Evolutionary conservation across 371 early-diverging fungal species (phyloP).

Genomic region (Zychaea mexicana): DNA sequence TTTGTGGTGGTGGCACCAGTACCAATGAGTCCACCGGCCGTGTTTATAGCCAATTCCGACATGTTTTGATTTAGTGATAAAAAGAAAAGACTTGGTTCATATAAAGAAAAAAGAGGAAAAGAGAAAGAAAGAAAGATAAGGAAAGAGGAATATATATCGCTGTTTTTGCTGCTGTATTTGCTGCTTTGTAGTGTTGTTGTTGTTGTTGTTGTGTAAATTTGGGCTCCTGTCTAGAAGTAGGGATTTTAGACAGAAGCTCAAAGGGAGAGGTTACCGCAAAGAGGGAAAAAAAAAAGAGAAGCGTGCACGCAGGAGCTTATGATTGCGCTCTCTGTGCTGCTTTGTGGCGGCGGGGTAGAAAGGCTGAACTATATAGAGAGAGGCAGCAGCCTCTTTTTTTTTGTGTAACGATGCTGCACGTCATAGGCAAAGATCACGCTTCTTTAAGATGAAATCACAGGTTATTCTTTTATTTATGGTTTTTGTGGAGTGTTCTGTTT

Average conservation of each 20-base stretch:
- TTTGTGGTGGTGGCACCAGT: not conserved
- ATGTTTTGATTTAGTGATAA: too few relatives aligned
- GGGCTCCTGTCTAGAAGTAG: constrained; percentile 8
- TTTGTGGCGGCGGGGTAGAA: not conserved
- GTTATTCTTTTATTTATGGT: constrained; percentile 17
- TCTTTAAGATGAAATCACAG: not conserved
- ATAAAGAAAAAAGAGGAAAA: constrained; percentile 4
- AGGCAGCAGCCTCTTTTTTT: too few relatives aligned
- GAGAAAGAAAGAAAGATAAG: constrained; percentile 3
- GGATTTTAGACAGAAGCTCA: constrained; percentile 7
- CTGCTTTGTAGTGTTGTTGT: too few relatives aligned
- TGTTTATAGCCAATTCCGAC: constrained; percentile 21
- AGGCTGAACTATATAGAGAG: too few relatives aligned
- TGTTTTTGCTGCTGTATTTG: not conserved
- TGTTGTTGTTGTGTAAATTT: not conserved
- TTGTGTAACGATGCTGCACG: constrained; percentile 1
- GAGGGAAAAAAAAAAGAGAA: not conserved
- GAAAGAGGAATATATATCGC: constrained; percentile 3
- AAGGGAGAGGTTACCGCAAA: not conserved
- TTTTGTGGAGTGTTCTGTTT: constrained; percentile 36
- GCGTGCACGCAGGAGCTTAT: not conserved
- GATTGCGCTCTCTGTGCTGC: too few relatives aligned
- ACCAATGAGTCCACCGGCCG: constrained; percentile 2
- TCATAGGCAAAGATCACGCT: not conserved
- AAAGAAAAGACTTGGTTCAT: constrained; percentile 3